phyloP scores from a whole-genome alignment of 192 early-diverging fungal genomes.

The Dissophora globulifera region DNA sequence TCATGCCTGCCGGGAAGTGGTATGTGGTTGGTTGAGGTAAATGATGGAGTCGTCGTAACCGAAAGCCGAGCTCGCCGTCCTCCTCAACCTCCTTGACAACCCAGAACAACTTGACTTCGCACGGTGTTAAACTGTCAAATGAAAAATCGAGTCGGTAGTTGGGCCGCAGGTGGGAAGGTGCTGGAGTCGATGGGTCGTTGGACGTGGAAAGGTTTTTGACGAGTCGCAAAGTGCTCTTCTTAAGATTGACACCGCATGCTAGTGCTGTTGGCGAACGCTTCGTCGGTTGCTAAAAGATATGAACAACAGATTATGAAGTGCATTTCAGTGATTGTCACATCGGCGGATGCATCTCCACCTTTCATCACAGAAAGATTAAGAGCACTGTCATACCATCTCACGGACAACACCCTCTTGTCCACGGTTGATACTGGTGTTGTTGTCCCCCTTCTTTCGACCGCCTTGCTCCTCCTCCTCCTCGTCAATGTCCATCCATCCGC shows the following conservation, averaged over 20 bases:
- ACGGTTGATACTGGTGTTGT: conserved; percentile 30
- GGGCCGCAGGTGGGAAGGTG: conserved; percentile 33
- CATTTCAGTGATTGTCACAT: too few relatives aligned
- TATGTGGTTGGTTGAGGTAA: conserved; percentile 47
- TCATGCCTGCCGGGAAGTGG: conserved; percentile 51
- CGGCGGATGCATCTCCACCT: too few relatives aligned
- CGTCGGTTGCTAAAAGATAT: conserved; percentile 40
- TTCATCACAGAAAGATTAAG: too few relatives aligned
- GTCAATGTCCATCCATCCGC: conserved; percentile 50
- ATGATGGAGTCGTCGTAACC: conserved; percentile 37
- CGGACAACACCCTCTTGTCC: conserved; percentile 34
- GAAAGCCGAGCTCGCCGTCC: conserved; percentile 35
- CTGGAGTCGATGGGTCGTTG: conserved; percentile 29
- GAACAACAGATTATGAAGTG: background rate
- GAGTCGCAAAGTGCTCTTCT: conserved; percentile 41
- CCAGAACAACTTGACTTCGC: conserved; percentile 48
- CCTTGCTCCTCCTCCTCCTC: conserved; percentile 29
- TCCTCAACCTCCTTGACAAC: conserved; percentile 49
- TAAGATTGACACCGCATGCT: conserved; percentile 45
- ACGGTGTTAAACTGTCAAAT: conserved; percentile 45
- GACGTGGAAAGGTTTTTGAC: conserved; percentile 46
- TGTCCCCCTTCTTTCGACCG: conserved; percentile 1
- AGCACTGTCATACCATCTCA: conserved; percentile 35
- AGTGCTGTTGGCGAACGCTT: conserved; percentile 47
- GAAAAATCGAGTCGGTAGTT: conserved; percentile 48